Evolutionary conservation across 169 alveolate genomes (phyloP).

Genomic region (Cryptosporidium sp.): DNA sequence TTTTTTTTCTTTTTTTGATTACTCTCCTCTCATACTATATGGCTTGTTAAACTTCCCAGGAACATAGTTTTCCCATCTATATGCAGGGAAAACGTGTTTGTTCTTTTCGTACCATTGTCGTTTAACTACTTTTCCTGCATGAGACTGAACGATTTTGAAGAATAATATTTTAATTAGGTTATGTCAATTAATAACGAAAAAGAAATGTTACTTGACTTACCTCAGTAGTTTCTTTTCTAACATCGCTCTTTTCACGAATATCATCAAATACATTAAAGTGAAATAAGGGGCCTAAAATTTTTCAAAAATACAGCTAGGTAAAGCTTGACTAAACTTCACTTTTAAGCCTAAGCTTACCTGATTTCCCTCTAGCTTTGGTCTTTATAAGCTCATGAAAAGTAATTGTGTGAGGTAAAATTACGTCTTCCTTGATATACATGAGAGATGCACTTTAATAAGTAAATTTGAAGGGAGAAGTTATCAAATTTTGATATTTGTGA

Average conservation of each 20-base stretch:
- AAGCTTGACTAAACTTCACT: not conserved
- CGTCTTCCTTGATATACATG: constrained; percentile 83
- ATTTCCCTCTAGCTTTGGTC: constrained; percentile 82
- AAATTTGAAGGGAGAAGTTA: not conserved
- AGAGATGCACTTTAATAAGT: constrained; percentile 63
- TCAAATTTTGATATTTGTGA: no score
- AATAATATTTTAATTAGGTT: not conserved
- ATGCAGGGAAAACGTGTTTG: constrained; percentile 84
- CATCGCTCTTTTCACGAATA: constrained; percentile 73
- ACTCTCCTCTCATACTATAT: constrained; percentile 39
- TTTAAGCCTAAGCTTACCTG: constrained; percentile 58
- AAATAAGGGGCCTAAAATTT: constrained; percentile 77
- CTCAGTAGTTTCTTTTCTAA: constrained; percentile 77
- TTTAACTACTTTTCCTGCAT: constrained; percentile 83
- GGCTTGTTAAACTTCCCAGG: constrained; percentile 72
- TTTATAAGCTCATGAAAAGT: constrained; percentile 80
- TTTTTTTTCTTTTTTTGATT: not conserved
- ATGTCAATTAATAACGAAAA: not conserved
- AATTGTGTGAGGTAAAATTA: constrained; percentile 81
- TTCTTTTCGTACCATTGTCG: constrained; percentile 84
- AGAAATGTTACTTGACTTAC: not conserved
- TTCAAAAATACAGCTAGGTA: not conserved
- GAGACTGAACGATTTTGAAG: constrained; percentile 67
- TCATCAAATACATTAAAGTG: constrained; percentile 80
- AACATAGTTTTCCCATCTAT: constrained; percentile 80